phyloP scores from a whole-genome alignment of 2,329 filamentous ascomycete genomes.

The Aspergillus costaricaensis region DNA sequence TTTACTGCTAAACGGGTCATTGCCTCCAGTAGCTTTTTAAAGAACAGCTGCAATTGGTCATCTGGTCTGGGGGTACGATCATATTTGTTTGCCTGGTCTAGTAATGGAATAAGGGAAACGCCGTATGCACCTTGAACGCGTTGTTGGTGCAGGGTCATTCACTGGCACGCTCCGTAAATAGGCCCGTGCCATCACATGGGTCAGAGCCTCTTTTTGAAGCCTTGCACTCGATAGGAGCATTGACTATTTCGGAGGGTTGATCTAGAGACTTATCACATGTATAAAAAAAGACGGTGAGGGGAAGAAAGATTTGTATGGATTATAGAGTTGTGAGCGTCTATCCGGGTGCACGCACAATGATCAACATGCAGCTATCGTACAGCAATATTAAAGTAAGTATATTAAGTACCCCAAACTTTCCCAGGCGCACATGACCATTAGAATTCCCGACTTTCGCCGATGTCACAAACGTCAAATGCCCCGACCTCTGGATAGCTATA shows the following conservation, averaged over 20 bases:
- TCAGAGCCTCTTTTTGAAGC: background rate
- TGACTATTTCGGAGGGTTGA: background rate
- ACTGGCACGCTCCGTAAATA: background rate
- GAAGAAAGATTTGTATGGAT: background rate
- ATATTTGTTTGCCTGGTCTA: background rate
- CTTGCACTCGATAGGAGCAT: background rate
- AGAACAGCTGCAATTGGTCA: background rate
- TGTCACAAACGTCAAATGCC: conserved; percentile 78
- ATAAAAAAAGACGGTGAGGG: conserved; percentile 10
- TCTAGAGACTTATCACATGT: conserved; percentile 5
- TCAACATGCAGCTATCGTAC: background rate
- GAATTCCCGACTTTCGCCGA: conserved; percentile 81
- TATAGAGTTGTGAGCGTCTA: conserved; percentile 1
- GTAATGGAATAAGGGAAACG: background rate
- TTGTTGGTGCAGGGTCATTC: background rate
- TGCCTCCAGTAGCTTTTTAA: background rate
- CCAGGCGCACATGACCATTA: conserved; percentile 34
- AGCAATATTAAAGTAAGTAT: background rate
- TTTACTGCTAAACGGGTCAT: background rate
- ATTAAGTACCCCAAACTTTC: background rate
- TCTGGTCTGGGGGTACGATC: background rate
- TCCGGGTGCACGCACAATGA: background rate
- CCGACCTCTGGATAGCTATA: conserved; percentile 70
- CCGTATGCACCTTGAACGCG: background rate
- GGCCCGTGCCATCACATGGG: background rate